Conservation (phyloP, 2,329 filamentous ascomycete species). For the Epichloe festucae region DNA sequence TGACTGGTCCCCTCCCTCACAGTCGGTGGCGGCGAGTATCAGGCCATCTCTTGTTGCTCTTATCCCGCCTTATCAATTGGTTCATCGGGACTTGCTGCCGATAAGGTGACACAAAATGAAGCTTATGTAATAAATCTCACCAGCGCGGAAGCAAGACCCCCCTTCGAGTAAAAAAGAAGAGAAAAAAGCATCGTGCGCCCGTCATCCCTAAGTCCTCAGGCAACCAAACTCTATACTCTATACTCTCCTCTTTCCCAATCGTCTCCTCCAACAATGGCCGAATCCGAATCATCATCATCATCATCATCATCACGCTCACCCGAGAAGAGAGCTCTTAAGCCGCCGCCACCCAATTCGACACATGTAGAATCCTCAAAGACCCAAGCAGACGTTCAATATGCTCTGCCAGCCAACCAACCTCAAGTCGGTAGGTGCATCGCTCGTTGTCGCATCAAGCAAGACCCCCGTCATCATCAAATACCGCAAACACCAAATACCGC, state of each 20-base stretch:
- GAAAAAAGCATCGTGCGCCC: no score
- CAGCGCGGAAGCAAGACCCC: not conserved
- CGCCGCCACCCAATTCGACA: constrained; percentile 10
- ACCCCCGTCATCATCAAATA: not conserved
- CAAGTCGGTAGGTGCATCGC: constrained; percentile 12
- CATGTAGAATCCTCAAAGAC: constrained; percentile 14
- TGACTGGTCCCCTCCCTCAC: no score
- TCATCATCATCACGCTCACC: constrained; percentile 4
- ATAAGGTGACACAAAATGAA: not conserved
- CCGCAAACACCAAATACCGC: not conserved
- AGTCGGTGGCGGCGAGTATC: no score
- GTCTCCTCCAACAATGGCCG: not conserved
- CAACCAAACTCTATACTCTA: no score
- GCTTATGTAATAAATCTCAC: not conserved
- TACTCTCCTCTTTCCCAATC: not conserved
- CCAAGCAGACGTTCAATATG: constrained; percentile 17
- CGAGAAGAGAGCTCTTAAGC: constrained; percentile 14
- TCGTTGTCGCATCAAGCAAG: no score
- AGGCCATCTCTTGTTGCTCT: not conserved
- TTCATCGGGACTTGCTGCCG: not conserved
- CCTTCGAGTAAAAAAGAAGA: no score
- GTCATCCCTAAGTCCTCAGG: not conserved
- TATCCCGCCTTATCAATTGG: not conserved
- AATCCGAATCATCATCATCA: not conserved
- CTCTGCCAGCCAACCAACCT: constrained; percentile 15